Evolutionary conservation across 305 asterid genomes (phyloP).

Genomic region (Rubia balearica): DNA sequence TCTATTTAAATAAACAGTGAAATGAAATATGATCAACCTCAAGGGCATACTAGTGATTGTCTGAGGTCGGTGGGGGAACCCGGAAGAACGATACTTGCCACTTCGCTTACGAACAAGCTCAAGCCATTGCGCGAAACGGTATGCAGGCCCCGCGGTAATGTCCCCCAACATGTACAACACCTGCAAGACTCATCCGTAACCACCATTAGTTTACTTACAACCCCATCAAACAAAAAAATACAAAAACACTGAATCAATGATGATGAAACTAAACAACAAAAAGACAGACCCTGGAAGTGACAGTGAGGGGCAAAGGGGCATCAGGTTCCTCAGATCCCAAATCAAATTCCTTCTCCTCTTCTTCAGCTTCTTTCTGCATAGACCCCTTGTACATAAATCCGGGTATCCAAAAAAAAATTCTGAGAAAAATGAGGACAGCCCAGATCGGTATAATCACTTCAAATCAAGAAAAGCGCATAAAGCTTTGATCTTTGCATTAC

Average conservation of each 20-base stretch:
- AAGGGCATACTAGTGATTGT: constrained; percentile 49
- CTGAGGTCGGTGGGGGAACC: constrained; percentile 67
- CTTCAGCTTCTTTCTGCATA: constrained; percentile 69
- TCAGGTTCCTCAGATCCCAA: constrained; percentile 63
- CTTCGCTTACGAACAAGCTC: constrained; percentile 93
- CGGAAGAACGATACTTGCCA: constrained; percentile 70
- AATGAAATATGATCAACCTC: constrained; percentile 40
- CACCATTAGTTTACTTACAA: background rate
- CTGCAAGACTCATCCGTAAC: constrained; percentile 36
- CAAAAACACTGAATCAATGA: background rate
- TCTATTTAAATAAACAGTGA: background rate
- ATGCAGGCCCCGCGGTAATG: constrained; percentile 87
- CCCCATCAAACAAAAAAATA: background rate
- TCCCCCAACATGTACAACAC: constrained; percentile 98
- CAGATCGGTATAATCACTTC: constrained; percentile 34
- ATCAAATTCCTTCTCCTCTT: constrained; percentile 64
- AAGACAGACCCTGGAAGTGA: constrained; percentile 74
- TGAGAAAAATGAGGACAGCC: constrained; percentile 12
- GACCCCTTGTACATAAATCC: constrained; percentile 20
- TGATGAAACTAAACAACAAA: background rate
- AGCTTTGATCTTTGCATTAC: background rate
- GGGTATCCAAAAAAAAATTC: background rate
- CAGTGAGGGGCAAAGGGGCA: constrained; percentile 83
- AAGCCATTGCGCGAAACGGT: constrained; percentile 91
- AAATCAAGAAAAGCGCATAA: constrained; percentile 3